These are phyloP conservation scores for Jackrogersella multiformis DNA, from an alignment of 495 filamentous ascomycete species.

Conservation along the genomic window DNA sequence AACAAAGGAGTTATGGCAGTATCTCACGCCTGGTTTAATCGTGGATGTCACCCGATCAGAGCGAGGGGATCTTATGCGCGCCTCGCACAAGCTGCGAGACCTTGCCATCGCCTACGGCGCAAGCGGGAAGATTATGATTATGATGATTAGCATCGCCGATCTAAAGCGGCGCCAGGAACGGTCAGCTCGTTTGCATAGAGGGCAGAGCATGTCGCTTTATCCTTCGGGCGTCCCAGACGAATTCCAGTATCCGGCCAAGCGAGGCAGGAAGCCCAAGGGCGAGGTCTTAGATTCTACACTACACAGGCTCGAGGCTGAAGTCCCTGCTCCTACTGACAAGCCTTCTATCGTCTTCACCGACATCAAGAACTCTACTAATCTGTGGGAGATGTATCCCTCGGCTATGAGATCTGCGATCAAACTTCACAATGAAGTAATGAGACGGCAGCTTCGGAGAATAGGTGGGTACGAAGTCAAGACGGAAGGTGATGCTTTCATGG, in stretches of 20 bases:
- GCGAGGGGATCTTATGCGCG: slow-evolving; percentile 88
- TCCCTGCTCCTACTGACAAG: slow-evolving; percentile 88
- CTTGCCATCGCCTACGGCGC: slow-evolving; percentile 95
- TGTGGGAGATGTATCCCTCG: slow-evolving; percentile 96
- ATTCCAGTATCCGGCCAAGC: slow-evolving; percentile 64
- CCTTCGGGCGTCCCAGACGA: slow-evolving; percentile 77
- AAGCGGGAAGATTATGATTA: slow-evolving; percentile 95
- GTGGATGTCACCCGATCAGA: slow-evolving; percentile 91
- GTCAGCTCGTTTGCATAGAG: slow-evolving; percentile 67
- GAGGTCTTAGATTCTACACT: slow-evolving; percentile 84
- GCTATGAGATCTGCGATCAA: slow-evolving; percentile 97
- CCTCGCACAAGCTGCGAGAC: slow-evolving; percentile 94
- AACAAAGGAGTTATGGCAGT: slow-evolving; percentile 94
- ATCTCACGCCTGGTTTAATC: slow-evolving; percentile 83
- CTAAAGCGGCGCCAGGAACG: slow-evolving; percentile 80
- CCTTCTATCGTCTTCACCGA: slow-evolving; percentile 97
- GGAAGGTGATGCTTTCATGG: slow-evolving; percentile 99
- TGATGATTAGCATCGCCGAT: slow-evolving; percentile 93
- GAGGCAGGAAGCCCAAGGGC: slow-evolving; percentile 70
- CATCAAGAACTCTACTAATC: slow-evolving; percentile 95
- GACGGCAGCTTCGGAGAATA: slow-evolving; percentile 89
- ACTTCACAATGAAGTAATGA: slow-evolving; percentile 94
- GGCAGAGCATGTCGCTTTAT: slow-evolving; percentile 82
- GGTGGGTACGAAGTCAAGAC: slow-evolving; percentile 99
- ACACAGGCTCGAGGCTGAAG: slow-evolving; percentile 83